A percentile compares a stretch with the other conserved stretches of the same genome.
These are phyloP conservation scores for Arthrinium phaeospermum DNA, from an alignment of 2,329 filamentous ascomycete species.

Conservation along the genomic window DNA sequence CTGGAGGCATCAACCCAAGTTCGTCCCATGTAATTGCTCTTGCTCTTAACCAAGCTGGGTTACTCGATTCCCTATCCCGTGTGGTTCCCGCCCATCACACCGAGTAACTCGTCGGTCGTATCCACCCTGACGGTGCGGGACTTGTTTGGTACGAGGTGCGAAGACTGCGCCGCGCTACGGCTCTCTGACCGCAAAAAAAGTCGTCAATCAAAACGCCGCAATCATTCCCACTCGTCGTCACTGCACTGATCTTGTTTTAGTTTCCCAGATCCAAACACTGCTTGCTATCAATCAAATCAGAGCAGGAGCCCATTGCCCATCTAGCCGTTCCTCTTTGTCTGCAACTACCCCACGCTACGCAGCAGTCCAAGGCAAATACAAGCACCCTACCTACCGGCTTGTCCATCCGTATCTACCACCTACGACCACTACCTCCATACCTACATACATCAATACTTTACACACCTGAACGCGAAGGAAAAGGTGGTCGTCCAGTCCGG, in stretches of 20 bases:
- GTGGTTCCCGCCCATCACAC: slow-evolving; percentile 11
- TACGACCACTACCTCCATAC: background rate
- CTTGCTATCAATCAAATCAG: background rate
- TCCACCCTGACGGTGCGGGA: slow-evolving; percentile 9
- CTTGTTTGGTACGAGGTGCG: slow-evolving; percentile 5
- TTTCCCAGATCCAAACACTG: slow-evolving; percentile 5
- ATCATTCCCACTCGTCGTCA: slow-evolving; percentile 16
- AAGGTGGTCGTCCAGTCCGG: background rate
- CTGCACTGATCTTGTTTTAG: slow-evolving; percentile 12
- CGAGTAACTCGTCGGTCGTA: background rate
- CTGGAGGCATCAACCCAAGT: background rate
- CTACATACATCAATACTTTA: background rate
- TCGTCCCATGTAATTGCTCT: slow-evolving; percentile 9
- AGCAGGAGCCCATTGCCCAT: background rate
- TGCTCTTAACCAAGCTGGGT: background rate
- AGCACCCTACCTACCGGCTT: slow-evolving; percentile 6
- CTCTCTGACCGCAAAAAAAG: slow-evolving; percentile 20
- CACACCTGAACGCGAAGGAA: background rate
- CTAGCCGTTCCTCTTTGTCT: slow-evolving; percentile 17
- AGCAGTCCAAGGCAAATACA: background rate
- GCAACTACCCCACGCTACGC: slow-evolving; percentile 21
- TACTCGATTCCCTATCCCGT: background rate
- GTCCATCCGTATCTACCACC: background rate
- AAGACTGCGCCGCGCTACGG: background rate
- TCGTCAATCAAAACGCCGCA: slow-evolving; percentile 22